Conservation (phyloP, 2,329 filamentous ascomycete genomes). For the Aspergillus eucalypticola region DNA sequence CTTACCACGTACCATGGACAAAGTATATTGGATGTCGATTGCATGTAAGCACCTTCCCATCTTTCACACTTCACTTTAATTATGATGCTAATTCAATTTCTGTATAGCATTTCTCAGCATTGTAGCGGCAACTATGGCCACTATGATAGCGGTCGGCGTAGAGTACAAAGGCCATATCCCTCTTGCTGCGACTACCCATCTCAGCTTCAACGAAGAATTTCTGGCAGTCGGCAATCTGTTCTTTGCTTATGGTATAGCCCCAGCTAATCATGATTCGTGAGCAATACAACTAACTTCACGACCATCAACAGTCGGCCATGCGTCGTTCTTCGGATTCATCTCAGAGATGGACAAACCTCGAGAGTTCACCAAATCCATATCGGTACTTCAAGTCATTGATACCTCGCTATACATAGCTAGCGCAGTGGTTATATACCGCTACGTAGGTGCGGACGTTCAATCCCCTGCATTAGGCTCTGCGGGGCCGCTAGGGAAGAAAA, state of each 20-base stretch:
- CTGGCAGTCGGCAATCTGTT: slow-evolving; percentile 67
- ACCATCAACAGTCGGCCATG: slow-evolving; percentile 50
- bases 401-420: slow-evolving; percentile 66
- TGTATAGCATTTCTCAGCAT: slow-evolving; percentile 59
- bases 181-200: slow-evolving; percentile 38
- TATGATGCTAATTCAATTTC: slow-evolving; percentile 4
- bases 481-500: slow-evolving; percentile 56
- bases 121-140: slow-evolving; percentile 63
- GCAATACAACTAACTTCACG: neutral
- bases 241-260: slow-evolving; percentile 60
- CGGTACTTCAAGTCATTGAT: slow-evolving; percentile 61
- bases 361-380: slow-evolving; percentile 64
- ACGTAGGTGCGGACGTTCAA: slow-evolving; percentile 60
- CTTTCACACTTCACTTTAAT: neutral
- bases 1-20: slow-evolving; percentile 62
- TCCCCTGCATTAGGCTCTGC: slow-evolving; percentile 68
- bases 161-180: slow-evolving; percentile 42
- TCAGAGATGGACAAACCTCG: slow-evolving; percentile 62
- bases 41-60: slow-evolving; percentile 45
- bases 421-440: slow-evolving; percentile 68
- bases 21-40: slow-evolving; percentile 62
- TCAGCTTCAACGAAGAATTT: slow-evolving; percentile 57
- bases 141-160: slow-evolving; percentile 66
- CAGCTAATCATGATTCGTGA: too few species aligned
- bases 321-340: slow-evolving; percentile 67